phyloP scores from a whole-genome alignment of 192 early-diverging fungal species.

The Phlyctochytrium planicorne region DNA sequence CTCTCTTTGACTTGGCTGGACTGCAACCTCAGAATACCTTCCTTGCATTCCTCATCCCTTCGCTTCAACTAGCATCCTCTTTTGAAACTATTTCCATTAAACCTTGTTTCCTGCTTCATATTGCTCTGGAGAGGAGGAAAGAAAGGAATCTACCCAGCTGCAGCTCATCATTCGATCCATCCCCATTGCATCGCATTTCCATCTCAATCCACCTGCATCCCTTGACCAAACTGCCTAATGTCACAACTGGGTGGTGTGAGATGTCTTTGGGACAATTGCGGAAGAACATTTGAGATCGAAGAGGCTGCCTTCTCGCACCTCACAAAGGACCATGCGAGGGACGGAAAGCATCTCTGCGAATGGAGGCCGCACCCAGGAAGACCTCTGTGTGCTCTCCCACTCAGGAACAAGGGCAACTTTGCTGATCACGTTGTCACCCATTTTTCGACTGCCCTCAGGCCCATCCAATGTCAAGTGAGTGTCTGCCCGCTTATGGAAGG shows the following conservation, averaged over 20 bases:
- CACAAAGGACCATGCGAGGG: constrained; percentile 13
- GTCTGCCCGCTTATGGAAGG: not conserved
- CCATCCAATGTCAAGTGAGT: constrained; percentile 26
- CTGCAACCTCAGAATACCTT: too few species aligned
- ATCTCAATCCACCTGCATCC: not conserved
- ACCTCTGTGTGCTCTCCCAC: constrained; percentile 22
- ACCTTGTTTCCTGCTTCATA: not conserved
- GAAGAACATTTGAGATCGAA: constrained; percentile 10
- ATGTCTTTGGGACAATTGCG: constrained; percentile 25
- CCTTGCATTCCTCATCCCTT: too few species aligned
- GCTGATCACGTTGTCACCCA: constrained; percentile 34
- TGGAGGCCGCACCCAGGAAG: constrained; percentile 28
- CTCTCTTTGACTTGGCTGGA: too few species aligned
- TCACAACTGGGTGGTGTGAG: not conserved
- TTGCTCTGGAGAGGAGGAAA: not conserved
- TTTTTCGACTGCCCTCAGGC: constrained; percentile 21
- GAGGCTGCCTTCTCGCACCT: constrained; percentile 26
- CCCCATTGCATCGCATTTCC: not conserved
- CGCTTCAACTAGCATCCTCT: too few species aligned
- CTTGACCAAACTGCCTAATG: not conserved
- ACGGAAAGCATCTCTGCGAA: constrained; percentile 22
- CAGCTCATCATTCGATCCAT: not conserved
- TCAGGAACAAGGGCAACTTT: constrained; percentile 32
- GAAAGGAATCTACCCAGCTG: not conserved
- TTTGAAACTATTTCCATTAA: not conserved